phyloP scores from a whole-genome alignment of 495 filamentous ascomycete species.

The Xylaria venustula region DNA sequence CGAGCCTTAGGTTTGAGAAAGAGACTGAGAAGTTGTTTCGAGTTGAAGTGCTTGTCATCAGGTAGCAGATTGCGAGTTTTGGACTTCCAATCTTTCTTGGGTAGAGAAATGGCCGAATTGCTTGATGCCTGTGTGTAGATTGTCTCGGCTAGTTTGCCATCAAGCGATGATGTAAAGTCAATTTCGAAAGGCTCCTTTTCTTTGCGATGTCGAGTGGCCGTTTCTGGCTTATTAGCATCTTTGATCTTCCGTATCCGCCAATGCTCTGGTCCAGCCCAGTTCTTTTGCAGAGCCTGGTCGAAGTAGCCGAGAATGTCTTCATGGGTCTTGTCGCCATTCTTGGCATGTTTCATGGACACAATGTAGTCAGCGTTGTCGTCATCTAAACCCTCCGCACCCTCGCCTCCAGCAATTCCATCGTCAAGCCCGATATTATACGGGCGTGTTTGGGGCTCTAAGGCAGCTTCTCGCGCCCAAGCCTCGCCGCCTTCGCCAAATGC shows the following conservation, averaged over 20 bases:
- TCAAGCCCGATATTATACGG: conserved; percentile 56
- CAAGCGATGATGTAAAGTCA: conserved; percentile 76
- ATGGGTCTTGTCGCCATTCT: conserved; percentile 62
- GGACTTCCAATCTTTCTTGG: conserved; percentile 93
- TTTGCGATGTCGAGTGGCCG: conserved; percentile 63
- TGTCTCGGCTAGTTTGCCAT: conserved; percentile 66
- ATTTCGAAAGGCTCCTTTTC: conserved; percentile 97
- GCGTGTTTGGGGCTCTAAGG: conserved; percentile 60
- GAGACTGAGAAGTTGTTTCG: conserved; percentile 77
- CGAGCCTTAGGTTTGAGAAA: conserved; percentile 94
- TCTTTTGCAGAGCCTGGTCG: conserved; percentile 90
- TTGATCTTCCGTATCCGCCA: conserved; percentile 96
- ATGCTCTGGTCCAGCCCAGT: conserved; percentile 98
- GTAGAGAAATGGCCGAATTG: conserved; percentile 77
- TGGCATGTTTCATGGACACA: conserved; percentile 66
- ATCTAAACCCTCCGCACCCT: conserved; percentile 61
- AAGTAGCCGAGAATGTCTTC: conserved; percentile 97
- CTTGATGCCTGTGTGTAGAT: conserved; percentile 80
- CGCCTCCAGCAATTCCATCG: conserved; percentile 53
- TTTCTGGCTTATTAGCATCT: conserved; percentile 64
- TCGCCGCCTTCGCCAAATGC: conserved; percentile 76
- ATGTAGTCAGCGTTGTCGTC: conserved; percentile 62
- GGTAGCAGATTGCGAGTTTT: conserved; percentile 90
- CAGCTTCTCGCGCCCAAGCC: conserved; percentile 67
- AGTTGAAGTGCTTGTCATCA: conserved; percentile 98